Conservation (phyloP, 169 alveolate species). For the Amoebophrya sp. region DNA sequence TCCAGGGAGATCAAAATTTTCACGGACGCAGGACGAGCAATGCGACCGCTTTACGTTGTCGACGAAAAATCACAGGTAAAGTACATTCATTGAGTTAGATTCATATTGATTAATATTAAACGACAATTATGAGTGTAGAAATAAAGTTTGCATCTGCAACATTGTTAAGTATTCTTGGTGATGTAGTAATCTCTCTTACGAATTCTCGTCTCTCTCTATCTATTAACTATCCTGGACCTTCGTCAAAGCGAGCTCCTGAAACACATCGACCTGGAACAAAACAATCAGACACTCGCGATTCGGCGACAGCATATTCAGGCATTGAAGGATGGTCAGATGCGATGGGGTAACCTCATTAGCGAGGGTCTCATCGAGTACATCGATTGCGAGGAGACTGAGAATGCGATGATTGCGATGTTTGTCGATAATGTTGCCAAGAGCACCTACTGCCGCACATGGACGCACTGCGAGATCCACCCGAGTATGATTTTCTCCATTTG, state of each 20-base stretch:
- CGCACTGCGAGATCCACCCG: constrained; percentile 99
- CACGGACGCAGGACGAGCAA: constrained; percentile 98
- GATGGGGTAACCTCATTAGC: constrained; percentile 80
- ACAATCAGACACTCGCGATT: background rate
- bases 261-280: background rate
- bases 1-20: constrained; percentile 86
- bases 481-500: constrained; percentile 99
- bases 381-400: constrained; percentile 99
- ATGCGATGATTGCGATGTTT: constrained; percentile 98
- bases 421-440: constrained; percentile 72
- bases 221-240: too few relatives aligned
- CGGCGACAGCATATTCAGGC: background rate
- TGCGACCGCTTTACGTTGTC: constrained; percentile 95
- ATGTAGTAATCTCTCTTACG: too few relatives aligned
- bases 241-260: background rate
- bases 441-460: constrained; percentile 80
- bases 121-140: too few relatives aligned
- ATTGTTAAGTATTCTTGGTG: too few relatives aligned
- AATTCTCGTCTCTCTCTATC: too few relatives aligned
- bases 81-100: background rate
- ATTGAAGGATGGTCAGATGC: constrained; percentile 36
- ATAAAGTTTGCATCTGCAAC: too few relatives aligned
- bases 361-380: constrained; percentile 94
- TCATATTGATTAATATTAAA: too few relatives aligned
- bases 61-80: constrained; percentile 54